Conservation (phyloP, 2,329 filamentous ascomycete species). For the Exophiala bonariae region DNA sequence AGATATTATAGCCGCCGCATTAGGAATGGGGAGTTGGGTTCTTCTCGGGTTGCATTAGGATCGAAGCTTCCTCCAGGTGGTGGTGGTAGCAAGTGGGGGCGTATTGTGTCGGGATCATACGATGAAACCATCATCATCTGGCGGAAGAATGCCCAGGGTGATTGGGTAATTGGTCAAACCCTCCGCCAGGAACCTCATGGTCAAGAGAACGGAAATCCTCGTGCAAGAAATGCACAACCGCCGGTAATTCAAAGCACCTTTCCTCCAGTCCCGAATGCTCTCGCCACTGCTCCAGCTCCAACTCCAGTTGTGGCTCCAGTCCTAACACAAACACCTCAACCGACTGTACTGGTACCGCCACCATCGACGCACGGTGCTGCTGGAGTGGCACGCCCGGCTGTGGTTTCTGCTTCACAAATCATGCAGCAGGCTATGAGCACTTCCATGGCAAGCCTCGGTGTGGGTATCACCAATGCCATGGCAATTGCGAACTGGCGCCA, state of each 20-base stretch:
- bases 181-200: slow-evolving; percentile 63
- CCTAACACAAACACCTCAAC: slow-evolving; percentile 1
- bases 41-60: slow-evolving; percentile 60
- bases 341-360: not conserved
- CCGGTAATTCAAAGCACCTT: slow-evolving; percentile 5
- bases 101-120: slow-evolving; percentile 97
- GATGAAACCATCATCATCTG: slow-evolving; percentile 96
- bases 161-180: slow-evolving; percentile 77
- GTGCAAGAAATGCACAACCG: slow-evolving; percentile 5
- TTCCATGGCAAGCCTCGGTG: slow-evolving; percentile 21
- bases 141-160: slow-evolving; percentile 80
- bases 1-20: slow-evolving; percentile 26
- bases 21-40: slow-evolving; percentile 65
- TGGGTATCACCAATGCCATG: slow-evolving; percentile 24
- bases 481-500: slow-evolving; percentile 9
- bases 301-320: slow-evolving; percentile 5
- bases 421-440: slow-evolving; percentile 25
- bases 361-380: slow-evolving; percentile 3
- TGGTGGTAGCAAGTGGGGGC: slow-evolving; percentile 81
- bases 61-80: slow-evolving; percentile 88
- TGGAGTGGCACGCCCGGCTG: slow-evolving; percentile 12
- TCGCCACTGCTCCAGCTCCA: slow-evolving; percentile 29
- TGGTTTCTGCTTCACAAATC: slow-evolving; percentile 23
- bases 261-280: slow-evolving; percentile 37
- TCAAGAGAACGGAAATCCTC: slow-evolving; percentile 44